Evolutionary conservation across 768 basidiomycete species (phyloP), one percentile per base, ranked within the genome.

Genomic region (Pisolithus albus): DNA sequence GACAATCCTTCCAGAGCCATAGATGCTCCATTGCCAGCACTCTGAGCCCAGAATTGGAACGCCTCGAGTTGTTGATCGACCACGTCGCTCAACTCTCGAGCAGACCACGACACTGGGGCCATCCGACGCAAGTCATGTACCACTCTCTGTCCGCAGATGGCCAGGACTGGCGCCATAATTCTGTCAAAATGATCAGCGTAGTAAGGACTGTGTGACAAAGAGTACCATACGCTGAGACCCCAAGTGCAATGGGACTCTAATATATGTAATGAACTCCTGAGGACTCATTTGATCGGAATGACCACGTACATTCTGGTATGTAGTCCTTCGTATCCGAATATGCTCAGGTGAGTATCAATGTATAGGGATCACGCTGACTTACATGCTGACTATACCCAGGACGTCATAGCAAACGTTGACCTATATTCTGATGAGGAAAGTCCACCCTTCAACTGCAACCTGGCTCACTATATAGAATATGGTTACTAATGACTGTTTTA

Each of bases 61-160:
- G 1, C 43, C 15, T 5, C 28, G 13, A 45, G 24, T 26, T 45
- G 43, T 15, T 10, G 43, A 26, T 28, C 16, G 24, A 45, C 15
- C 9, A 5, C 43, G 1, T 30, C 26, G 23, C 43, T 45, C 48
- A 49, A 32, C 21, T 49, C 48, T 39, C 16, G 38, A 32, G 48
- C n/a, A 24, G 9, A n/a, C 37, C 21, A 49, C 23, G 23, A 16
- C 24, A 11, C 40, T 9, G 13, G 15, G 10, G 21, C 30, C 16
- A 49, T 16, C 24, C 38, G 21, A 32, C 50, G 50, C 4, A 51
- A 30, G 50, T 51, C 36, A 36, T 42, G 42, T 8, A 45, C 50
- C 26, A 49, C 38, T 30, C 40, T 19, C 13, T 49, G 48, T 10
- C 24, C 16, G 28, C 3, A 26, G 28, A 45, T 45, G 40, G 16